Base-by-base conservation (phyloP, 352 stramenopile species). In the Phytophthora fragariaefolia region DNA sequence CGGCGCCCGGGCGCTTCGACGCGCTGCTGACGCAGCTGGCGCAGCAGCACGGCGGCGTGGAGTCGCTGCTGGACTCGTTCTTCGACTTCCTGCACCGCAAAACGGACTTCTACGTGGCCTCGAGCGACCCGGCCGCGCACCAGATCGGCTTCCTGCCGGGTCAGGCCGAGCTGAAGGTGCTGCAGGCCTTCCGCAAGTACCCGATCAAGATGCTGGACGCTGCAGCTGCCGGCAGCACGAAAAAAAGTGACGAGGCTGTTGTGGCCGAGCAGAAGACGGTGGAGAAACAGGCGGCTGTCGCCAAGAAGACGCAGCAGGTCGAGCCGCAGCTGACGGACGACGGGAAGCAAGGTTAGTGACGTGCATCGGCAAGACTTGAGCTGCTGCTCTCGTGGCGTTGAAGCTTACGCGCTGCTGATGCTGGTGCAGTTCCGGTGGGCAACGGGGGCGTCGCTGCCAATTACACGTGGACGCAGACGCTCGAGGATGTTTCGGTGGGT, bases 401-500 rank as follows among this genome's bases (percentile, higher is more conserved):
- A n/a, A n/a, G n/a, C n/a, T n/a, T n/a, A n/a, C n/a, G n/a, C n/a
- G 38, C 34, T 63, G 38, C 6, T 52, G 27, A 12, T 30, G n/a
- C 28, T 72, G 40, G 45, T 60, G 13, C 46, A 95, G 93, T 94
- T 23, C 90, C 96, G 23, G 69, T 91, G 15, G 96, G 90, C 10
- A 99, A 98, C 59, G 95, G 95, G 12, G 93, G 90, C 5, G 65
- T 70, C 15, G 91, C 87, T 6, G 79, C 84, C 23, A 87, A 93
- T 49, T 99, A 99, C 79, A 85, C 90, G 17, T 99, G 97, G 97
- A 99, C 97, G n/a, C 98, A 99, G 79, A 99, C 91, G 4, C 82
- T 99, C 22, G 80, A 96, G 7, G 98, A 99, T 65, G 68, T 99
- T 4, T 95, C 77, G 54, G 85, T 99, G 65, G 32, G 77, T 66